Percentiles rank a stretch among this genome's conserved stretches.
phyloP scores from a whole-genome alignment of 2,329 filamentous ascomycete genomes.

The Epichloe gansuensis region DNA sequence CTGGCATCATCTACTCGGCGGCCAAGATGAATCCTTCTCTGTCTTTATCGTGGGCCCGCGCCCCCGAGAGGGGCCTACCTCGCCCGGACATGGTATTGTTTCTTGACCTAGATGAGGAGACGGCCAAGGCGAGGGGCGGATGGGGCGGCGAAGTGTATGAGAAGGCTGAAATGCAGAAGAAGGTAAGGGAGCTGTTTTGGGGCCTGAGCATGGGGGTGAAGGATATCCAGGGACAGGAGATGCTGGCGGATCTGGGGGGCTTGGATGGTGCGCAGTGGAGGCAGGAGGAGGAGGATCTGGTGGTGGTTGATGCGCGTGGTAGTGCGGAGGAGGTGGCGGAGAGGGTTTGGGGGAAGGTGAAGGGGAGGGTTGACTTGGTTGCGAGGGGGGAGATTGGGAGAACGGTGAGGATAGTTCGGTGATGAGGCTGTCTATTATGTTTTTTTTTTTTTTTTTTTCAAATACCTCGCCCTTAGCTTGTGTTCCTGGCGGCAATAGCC shows the following conservation, averaged over 20 bases:
- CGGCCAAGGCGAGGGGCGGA: conserved; percentile 64
- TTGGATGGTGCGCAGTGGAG: conserved; percentile 21
- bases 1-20: conserved; percentile 82
- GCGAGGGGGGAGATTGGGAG: conserved; percentile 37
- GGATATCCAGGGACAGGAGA: conserved; percentile 13
- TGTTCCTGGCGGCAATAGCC: too few relatives aligned
- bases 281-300: conserved; percentile 40
- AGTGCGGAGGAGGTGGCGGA: conserved; percentile 44
- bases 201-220: conserved; percentile 36
- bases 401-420: conserved; percentile 29
- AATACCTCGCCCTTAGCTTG: too few relatives aligned
- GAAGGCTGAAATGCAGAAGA: conserved; percentile 65
- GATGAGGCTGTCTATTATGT: neutral
- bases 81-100: conserved; percentile 81
- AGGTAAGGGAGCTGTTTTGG: conserved; percentile 64
- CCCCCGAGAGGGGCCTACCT: conserved; percentile 75
- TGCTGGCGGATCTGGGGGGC: conserved; percentile 12
- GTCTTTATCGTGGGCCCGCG: conserved; percentile 64
- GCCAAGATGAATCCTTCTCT: conserved; percentile 68
- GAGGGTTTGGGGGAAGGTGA: conserved; percentile 40
- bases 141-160: conserved; percentile 88
- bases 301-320: conserved; percentile 40
- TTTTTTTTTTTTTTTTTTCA: too few relatives aligned
- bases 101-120: conserved; percentile 63
- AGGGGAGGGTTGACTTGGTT: conserved; percentile 33